A percentile compares a stretch with the other conserved stretches of the same genome.
These are phyloP conservation scores for Bothriochloa decipiens DNA, from an alignment of 176 grass and related monocot genomes.

Conservation along the genomic window DNA sequence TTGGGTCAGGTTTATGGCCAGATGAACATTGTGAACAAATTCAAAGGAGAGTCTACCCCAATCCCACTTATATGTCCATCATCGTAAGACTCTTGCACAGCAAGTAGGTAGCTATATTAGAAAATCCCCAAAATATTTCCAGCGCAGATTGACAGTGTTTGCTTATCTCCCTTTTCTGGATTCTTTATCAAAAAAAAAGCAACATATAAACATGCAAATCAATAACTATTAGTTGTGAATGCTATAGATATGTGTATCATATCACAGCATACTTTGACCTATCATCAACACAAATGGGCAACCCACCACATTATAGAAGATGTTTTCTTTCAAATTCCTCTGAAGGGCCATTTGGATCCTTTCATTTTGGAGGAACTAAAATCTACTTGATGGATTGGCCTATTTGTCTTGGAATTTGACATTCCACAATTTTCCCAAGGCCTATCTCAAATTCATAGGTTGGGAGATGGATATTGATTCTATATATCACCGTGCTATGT, in stretches of 20 bases:
- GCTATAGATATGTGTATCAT: slow-evolving; percentile 13
- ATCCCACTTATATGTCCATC: slow-evolving; percentile 73
- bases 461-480: no score
- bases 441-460: no score
- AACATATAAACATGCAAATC: slow-evolving; percentile 36
- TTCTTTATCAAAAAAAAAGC: slow-evolving; percentile 37
- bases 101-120: slow-evolving; percentile 81
- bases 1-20: slow-evolving; percentile 28
- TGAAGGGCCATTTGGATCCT: slow-evolving; percentile 63
- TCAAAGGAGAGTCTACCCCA: slow-evolving; percentile 61
- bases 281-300: slow-evolving; percentile 82
- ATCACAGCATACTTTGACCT: slow-evolving; percentile 65
- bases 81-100: slow-evolving; percentile 77
- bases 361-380: no score
- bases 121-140: slow-evolving; percentile 95
- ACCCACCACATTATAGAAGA: slow-evolving; percentile 82
- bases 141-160: slow-evolving; percentile 66
- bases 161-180: slow-evolving; percentile 83
- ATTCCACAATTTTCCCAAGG: no score
- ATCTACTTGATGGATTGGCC: no score
- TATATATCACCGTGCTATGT: no score
- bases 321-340: slow-evolving; percentile 81
- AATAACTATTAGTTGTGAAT: slow-evolving; percentile 1
- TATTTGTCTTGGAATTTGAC: no score
- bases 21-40: slow-evolving; percentile 16